Percentiles rank a stretch among this genome's conserved stretches.
Conservation (phyloP, 345 rosid genomes). For the Populus davidiana region DNA sequence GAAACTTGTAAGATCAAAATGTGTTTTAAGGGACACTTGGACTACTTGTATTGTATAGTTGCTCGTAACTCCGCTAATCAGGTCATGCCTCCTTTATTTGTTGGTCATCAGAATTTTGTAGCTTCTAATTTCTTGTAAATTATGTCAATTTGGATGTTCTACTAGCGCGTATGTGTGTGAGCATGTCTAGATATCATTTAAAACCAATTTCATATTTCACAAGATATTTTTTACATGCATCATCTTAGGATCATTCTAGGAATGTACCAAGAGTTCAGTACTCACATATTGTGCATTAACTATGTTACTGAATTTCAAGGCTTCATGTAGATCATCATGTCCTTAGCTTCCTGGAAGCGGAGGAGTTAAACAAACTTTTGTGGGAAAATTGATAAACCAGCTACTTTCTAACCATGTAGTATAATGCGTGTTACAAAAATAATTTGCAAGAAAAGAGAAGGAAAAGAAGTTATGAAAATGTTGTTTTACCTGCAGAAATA, state of each 20-base stretch:
- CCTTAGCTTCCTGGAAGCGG: background rate
- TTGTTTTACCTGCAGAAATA: background rate
- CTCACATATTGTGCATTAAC: background rate
- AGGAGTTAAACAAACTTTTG: background rate
- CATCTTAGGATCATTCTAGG: background rate
- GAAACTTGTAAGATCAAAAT: slow-evolving; percentile 71
- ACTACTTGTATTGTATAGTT: slow-evolving; percentile 80
- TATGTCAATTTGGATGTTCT: background rate
- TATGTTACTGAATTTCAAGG: background rate
- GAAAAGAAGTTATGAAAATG: too few species aligned
- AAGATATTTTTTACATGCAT: background rate
- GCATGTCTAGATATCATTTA: background rate
- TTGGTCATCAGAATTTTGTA: background rate
- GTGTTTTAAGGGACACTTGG: slow-evolving; percentile 82
- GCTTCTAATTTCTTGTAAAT: background rate
- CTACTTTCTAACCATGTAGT: background rate
- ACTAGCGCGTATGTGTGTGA: too few species aligned
- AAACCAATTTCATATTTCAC: background rate
- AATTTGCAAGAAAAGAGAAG: too few species aligned
- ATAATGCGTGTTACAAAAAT: background rate
- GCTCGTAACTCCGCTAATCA: slow-evolving; percentile 67
- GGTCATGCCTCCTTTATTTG: slow-evolving; percentile 41
- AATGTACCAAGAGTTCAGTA: background rate
- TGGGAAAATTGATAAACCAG: background rate
- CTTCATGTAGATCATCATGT: background rate